A percentile compares a stretch with the other conserved stretches of the same genome.
Evolutionary conservation across 257 asterid genomes (phyloP).

Genomic region (Solanum rostratum): DNA sequence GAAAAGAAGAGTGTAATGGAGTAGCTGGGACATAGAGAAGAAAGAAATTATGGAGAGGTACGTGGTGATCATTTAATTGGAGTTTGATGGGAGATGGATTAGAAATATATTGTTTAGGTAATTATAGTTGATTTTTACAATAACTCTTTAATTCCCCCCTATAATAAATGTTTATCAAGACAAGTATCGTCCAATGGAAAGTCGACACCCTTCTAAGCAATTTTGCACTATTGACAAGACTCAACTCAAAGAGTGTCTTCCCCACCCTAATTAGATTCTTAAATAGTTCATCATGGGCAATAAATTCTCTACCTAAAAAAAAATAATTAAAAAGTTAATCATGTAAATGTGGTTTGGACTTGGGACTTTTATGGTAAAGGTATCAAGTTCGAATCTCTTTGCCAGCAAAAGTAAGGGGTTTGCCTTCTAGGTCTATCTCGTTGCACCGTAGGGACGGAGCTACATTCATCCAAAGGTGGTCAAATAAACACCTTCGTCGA

Average conservation of each 20-base stretch:
- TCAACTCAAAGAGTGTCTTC: conserved; percentile 30
- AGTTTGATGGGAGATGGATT: conserved; percentile 22
- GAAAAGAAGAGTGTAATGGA: neutral
- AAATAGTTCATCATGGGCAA: conserved; percentile 27
- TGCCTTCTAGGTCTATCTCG: no score
- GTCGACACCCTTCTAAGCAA: conserved; percentile 16
- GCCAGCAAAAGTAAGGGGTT: no score
- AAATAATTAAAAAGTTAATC: neutral
- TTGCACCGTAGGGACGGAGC: no score
- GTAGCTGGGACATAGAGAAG: conserved; percentile 14
- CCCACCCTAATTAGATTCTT: conserved; percentile 20
- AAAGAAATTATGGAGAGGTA: neutral
- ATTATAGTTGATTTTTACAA: neutral
- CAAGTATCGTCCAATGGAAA: conserved; percentile 12
- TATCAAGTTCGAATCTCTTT: no score
- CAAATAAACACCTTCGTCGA: no score
- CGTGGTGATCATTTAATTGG: neutral
- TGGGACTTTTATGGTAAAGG: no score
- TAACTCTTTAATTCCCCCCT: conserved; percentile 4
- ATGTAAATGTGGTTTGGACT: no score
- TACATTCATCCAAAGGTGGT: no score
- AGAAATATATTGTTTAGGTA: conserved; percentile 15
- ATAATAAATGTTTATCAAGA: conserved; percentile 4
- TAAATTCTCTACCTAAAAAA: conserved; percentile 14
- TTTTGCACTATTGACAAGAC: conserved; percentile 48